Base-by-base conservation (phyloP, 1,284 basidiomycete species). In the Schizophyllum commune region DNA sequence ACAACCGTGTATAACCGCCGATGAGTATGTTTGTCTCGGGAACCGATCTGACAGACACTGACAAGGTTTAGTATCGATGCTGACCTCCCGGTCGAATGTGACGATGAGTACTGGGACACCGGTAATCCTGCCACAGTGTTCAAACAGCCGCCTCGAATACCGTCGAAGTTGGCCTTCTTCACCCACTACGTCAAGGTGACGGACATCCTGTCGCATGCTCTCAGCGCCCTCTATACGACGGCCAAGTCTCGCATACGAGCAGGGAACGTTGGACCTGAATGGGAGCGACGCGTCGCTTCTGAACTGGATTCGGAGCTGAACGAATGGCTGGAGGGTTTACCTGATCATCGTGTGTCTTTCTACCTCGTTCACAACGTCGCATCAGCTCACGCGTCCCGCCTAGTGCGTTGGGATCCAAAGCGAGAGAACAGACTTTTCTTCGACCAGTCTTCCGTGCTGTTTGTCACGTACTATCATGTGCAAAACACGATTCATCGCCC, bases 381-480 rank as follows among this genome's bases (percentile, higher is more conserved):
- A 2, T 4, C 19, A 19, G 27, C 27, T 20, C 4, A 55, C 53
- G 20, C 9, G 11, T 4, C 27, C 27, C 13, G 20, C 20, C 58
- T 57, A 84, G 83, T 84, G 52, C 76, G 76, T 32, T 89, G 87
- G 88, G 83, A 89, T 71, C 82, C 86, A 0, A 73, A 79, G 8
- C 76, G 78, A 17, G 70, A 78, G 52, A 65, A 86, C 63, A 22
- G 61, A 1, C 65, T 72, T 1, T 82, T 83, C 65, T 86, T 89
- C 67, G 75, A 80, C 57, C 88, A 89, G 72, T 85, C 85, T 1
- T 81, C 82, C 0, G 68, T 73, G 7, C 76, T 91, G 2, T 82
- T 88, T 67, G 69, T 78, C 1, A 74, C 79, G 32, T 89, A 83
- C 70, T 87, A 88, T 68, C 79, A 83, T 58, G 70, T 81, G 5